These are phyloP conservation scores for Farysia itapuensis DNA, from an alignment of 1,284 basidiomycete genomes.

Conservation along the genomic window DNA sequence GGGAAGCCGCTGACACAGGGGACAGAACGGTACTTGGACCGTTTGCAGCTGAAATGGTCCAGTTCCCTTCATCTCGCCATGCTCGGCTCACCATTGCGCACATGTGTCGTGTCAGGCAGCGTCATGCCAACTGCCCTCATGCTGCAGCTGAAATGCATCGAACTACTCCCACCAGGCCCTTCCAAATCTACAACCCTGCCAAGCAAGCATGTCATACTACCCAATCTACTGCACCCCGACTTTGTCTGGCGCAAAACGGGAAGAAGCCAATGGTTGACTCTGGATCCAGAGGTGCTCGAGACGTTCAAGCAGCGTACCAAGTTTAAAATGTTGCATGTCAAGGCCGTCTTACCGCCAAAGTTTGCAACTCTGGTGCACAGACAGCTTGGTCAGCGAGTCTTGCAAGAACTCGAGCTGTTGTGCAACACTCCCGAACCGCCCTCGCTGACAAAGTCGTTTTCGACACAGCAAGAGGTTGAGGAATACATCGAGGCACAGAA, in stretches of 20 bases:
- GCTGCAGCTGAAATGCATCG: constrained; percentile 17
- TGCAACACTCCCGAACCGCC: too few relatives aligned
- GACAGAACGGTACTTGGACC: constrained; percentile 1
- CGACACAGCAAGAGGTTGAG: too few relatives aligned
- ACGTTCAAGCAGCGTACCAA: not conserved
- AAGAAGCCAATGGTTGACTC: constrained; percentile 8
- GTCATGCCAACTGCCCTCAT: constrained; percentile 14
- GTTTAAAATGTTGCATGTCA: constrained; percentile 3
- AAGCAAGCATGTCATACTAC: too few relatives aligned
- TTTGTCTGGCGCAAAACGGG: constrained; percentile 1
- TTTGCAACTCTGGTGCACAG: constrained; percentile 2
- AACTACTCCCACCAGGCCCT: not conserved
- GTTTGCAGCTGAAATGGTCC: constrained; percentile 8
- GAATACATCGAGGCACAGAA: too few relatives aligned
- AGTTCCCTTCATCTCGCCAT: constrained; percentile 15
- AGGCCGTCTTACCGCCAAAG: constrained; percentile 1
- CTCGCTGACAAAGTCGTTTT: too few relatives aligned
- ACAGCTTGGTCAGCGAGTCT: constrained; percentile 16
- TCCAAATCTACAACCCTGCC: not conserved
- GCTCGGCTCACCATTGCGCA: constrained; percentile 14
- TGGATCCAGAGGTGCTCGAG: constrained; percentile 1
- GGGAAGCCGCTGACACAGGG: not conserved
- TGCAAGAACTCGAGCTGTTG: constrained; percentile 6
- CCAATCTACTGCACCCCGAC: too few relatives aligned
- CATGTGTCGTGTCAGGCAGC: constrained; percentile 21